A percentile compares a stretch with the other conserved stretches of the same genome.
phyloP scores from a whole-genome alignment of 2,329 filamentous ascomycete species.

The Colletotrichum sp. region DNA sequence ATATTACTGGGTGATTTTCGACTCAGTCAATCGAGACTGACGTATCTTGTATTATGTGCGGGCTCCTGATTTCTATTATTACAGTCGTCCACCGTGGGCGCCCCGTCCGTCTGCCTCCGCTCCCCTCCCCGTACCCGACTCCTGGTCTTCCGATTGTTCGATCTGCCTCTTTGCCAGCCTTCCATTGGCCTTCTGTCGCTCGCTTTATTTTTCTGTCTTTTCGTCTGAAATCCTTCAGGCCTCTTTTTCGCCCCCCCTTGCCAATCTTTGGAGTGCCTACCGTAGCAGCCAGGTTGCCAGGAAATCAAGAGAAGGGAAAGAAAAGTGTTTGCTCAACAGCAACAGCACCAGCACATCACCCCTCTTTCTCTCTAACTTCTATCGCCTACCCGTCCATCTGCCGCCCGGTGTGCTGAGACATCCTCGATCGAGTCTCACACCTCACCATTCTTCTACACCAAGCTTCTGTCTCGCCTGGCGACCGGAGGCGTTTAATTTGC shows the following conservation, averaged over 20 bases:
- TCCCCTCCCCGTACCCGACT: not conserved
- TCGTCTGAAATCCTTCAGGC: not conserved
- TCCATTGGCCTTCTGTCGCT: not conserved
- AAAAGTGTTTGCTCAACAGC: not conserved
- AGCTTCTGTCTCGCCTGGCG: conserved; percentile 1
- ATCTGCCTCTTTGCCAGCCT: not conserved
- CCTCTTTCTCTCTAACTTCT: not conserved
- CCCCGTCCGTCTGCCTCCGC: not conserved
- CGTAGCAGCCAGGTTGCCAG: not conserved
- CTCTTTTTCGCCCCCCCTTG: not conserved
- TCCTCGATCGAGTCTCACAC: conserved; percentile 12
- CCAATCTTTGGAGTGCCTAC: too few relatives aligned
- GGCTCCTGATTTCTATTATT: conserved; percentile 18
- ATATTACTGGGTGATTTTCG: not conserved
- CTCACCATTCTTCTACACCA: not conserved
- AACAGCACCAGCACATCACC: not conserved
- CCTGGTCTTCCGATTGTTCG: conserved; percentile 6
- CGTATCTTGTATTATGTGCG: not conserved
- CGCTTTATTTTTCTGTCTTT: not conserved
- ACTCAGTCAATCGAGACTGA: not conserved
- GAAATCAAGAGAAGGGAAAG: not conserved
- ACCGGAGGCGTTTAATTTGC: conserved; percentile 7
- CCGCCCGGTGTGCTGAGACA: not conserved
- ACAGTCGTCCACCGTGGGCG: not conserved
- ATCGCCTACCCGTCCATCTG: not conserved